A percentile compares a stretch with the other conserved stretches of the same genome.
Conservation (phyloP, 2,329 filamentous ascomycete species). For the Chaetomiaceae sp. region DNA sequence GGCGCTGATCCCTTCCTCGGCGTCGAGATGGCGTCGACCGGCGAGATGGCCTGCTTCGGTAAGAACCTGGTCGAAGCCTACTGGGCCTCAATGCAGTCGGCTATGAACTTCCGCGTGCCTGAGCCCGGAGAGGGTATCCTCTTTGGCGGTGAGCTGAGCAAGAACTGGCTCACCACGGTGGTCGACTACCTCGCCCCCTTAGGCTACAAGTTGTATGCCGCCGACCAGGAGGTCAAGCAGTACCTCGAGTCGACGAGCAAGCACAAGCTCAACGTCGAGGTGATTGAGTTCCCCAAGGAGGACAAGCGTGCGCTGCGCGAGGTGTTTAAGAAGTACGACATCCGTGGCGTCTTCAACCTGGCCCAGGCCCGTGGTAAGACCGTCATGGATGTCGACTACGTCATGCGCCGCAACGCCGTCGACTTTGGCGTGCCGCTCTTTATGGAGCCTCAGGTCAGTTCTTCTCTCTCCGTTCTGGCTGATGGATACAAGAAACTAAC, state of each 20-base stretch:
- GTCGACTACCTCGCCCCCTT: slow-evolving; percentile 84
- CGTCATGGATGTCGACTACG: slow-evolving; percentile 87
- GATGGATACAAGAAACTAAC: no score
- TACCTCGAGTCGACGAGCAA: slow-evolving; percentile 72
- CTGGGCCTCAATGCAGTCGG: slow-evolving; percentile 92
- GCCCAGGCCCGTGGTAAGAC: slow-evolving; percentile 79
- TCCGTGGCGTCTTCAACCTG: slow-evolving; percentile 93
- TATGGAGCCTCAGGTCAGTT: slow-evolving; percentile 91
- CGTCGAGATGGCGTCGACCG: slow-evolving; percentile 95
- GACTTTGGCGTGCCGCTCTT: slow-evolving; percentile 97
- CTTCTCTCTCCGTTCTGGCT: no score
- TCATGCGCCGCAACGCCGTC: slow-evolving; percentile 96
- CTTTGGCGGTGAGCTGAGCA: slow-evolving; percentile 77
- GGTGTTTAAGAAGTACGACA: slow-evolving; percentile 95
- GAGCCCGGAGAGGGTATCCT: slow-evolving; percentile 93
- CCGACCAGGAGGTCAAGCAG: slow-evolving; percentile 73
- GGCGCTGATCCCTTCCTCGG: slow-evolving; percentile 96
- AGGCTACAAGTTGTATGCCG: slow-evolving; percentile 91
- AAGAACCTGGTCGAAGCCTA: slow-evolving; percentile 95
- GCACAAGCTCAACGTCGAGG: slow-evolving; percentile 67
- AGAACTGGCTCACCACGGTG: slow-evolving; percentile 68
- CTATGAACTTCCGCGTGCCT: slow-evolving; percentile 98
- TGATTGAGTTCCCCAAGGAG: slow-evolving; percentile 94
- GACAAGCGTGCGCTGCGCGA: slow-evolving; percentile 93
- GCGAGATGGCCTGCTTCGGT: slow-evolving; percentile 98